phyloP scores from a whole-genome alignment of 495 filamentous ascomycete genomes.

The Hamigera avellanea region DNA sequence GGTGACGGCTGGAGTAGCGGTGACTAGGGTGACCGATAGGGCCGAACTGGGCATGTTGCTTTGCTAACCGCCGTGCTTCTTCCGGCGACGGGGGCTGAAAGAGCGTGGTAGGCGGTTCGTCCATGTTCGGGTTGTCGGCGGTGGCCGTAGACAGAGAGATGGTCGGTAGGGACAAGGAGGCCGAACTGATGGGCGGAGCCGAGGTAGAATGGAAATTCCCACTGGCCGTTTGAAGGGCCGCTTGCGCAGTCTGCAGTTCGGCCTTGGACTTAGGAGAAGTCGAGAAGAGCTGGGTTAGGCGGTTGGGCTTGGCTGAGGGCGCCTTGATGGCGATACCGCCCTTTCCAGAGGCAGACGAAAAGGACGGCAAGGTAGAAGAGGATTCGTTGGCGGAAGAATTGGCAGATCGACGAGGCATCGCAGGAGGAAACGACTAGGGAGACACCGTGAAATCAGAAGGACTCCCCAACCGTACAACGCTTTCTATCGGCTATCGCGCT shows the following conservation, averaged over 20 bases:
- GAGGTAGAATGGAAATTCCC: slow-evolving; percentile 42
- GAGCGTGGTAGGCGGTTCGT: slow-evolving; percentile 66
- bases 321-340: slow-evolving; percentile 32
- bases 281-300: slow-evolving; percentile 47
- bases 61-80: slow-evolving; percentile 62
- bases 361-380: slow-evolving; percentile 31
- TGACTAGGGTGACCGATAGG: slow-evolving; percentile 70
- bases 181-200: slow-evolving; percentile 53
- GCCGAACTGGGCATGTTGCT: slow-evolving; percentile 84
- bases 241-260: slow-evolving; percentile 33
- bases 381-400: slow-evolving; percentile 37
- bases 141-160: slow-evolving; percentile 88
- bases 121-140: slow-evolving; percentile 63
- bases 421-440: slow-evolving; percentile 25
- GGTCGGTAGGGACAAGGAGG: slow-evolving; percentile 72
- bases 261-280: slow-evolving; percentile 44
- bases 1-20: slow-evolving; percentile 74
- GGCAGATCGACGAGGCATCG: slow-evolving; percentile 45
- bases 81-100: slow-evolving; percentile 86
- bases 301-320: slow-evolving; percentile 55
- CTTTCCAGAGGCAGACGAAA: slow-evolving; percentile 36
- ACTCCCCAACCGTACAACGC: slow-evolving; percentile 3
- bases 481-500: slow-evolving; percentile 7
- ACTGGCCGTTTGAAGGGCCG: slow-evolving; percentile 49
- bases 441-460: slow-evolving; percentile 5